phyloP scores from a whole-genome alignment of 2,329 filamentous ascomycete species.

The Fusarium marasasianum region DNA sequence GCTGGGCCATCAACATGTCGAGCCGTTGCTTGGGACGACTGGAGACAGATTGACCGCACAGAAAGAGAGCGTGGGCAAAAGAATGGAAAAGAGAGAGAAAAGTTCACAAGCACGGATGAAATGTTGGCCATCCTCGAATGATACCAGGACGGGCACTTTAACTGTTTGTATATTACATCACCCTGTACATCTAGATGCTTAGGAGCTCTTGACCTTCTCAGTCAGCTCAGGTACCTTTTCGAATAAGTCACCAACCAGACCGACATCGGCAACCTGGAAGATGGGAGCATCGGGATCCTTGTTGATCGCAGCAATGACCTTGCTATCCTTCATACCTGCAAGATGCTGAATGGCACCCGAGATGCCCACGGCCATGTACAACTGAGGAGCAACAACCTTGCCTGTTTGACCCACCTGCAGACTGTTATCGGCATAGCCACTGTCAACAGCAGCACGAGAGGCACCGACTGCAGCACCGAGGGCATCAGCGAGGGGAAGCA shows the following conservation, averaged over 20 bases:
- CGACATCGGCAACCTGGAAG: constrained; percentile 97
- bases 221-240: constrained; percentile 96
- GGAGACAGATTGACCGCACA: constrained; percentile 81
- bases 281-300: constrained; percentile 97
- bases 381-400: constrained; percentile 95
- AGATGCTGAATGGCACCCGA: constrained; percentile 98
- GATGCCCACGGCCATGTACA: constrained; percentile 96
- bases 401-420: constrained; percentile 98
- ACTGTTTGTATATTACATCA: constrained; percentile 42
- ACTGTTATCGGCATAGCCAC: constrained; percentile 97
- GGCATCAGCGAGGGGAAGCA: constrained; percentile 90
- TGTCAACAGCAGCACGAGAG: constrained; percentile 93
- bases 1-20: constrained; percentile 62
- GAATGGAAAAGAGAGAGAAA: constrained; percentile 81
- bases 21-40: constrained; percentile 83
- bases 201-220: constrained; percentile 82
- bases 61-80: constrained; percentile 74
- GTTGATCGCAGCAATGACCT: constrained; percentile 98
- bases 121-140: constrained; percentile 65
- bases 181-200: constrained; percentile 35
- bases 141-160: constrained; percentile 34
- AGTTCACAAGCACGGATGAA: constrained; percentile 65
- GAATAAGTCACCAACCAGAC: constrained; percentile 93
- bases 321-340: constrained; percentile 99
- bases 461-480: constrained; percentile 96